Evolutionary conservation across 441 rosid species (phyloP).

Genomic region (Populus hybrid): DNA sequence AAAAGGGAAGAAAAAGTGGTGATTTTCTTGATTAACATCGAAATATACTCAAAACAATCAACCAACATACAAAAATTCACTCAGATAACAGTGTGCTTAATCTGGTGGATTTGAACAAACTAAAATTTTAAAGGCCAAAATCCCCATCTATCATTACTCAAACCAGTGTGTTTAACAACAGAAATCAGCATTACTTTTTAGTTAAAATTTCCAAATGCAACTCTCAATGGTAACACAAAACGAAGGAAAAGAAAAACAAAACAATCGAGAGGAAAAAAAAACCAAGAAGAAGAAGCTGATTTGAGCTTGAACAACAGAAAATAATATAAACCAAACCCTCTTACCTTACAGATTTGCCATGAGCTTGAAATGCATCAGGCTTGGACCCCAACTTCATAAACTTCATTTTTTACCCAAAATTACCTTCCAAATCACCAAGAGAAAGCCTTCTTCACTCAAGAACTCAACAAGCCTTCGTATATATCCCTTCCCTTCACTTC

Average conservation of each 20-base stretch:
- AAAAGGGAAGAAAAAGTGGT: background rate
- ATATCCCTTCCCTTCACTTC: slow-evolving; percentile 1
- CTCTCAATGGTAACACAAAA: background rate
- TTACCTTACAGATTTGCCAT: slow-evolving; percentile 71
- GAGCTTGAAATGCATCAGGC: slow-evolving; percentile 87
- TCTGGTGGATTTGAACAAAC: background rate
- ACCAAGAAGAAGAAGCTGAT: background rate
- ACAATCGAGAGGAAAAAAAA: background rate
- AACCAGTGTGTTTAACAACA: no score
- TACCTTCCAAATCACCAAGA: slow-evolving; percentile 13
- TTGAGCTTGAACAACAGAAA: slow-evolving; percentile 4
- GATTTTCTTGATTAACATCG: background rate
- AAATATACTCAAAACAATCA: background rate
- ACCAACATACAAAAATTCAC: no score
- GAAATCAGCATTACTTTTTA: no score
- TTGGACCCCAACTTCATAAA: slow-evolving; percentile 95
- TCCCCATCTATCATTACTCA: background rate
- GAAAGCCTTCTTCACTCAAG: slow-evolving; percentile 17
- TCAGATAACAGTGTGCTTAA: background rate
- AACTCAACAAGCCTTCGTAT: slow-evolving; percentile 21
- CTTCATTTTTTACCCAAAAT: slow-evolving; percentile 61
- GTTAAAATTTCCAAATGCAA: no score
- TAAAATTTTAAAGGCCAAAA: background rate
- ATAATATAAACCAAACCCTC: slow-evolving; percentile 13
- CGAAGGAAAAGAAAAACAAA: background rate